Evolutionary conservation across 2,329 filamentous ascomycete species (phyloP), one percentile per base, ranked within the genome.

Genomic region (Monosporascus sp.): DNA sequence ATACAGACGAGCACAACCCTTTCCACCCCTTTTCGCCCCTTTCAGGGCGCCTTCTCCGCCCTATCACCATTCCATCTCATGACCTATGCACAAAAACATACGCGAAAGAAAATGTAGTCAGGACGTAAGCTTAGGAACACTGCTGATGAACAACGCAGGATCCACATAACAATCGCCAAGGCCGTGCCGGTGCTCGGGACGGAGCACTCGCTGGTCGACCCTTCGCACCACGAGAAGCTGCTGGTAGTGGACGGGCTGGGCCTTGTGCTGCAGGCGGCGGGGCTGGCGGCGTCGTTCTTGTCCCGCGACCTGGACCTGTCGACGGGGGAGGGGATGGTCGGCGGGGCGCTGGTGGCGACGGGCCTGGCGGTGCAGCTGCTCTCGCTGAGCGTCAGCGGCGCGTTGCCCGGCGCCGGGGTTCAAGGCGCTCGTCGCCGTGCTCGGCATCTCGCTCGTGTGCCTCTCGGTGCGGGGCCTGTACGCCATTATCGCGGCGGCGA

Each of bases 201-300:
- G 8, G 63, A 68, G 44, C 63, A 68, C 54, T 64, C 68, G 15
- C 52, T 63, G 37, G 58, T 70, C 41, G 46, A 55, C 3, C 55
- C 63, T 5, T 47, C 52, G 20, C 50, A 56, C 22, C 65, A 67
- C 51, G 44, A 59, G 44, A 53, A 52, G 6, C 48, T 67, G 24
- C 60, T 66, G n/a, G 61, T 59, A 25, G 52, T 62, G 9, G 65
- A 69, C 50, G 49, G 55, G 37, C 48, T 61, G 38, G 58, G 61
- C 31, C 60, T 68, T 9, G 24, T 59, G 27, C 47, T 68, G 7
- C 66, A 70, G 44, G 41, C 61, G 37, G 47, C 58, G 31, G 68
- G 66, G 18, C 58, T 69, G 20, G 56, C 57, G 14, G 37, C 68
- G 15, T 54, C 64, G 38, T 67, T 69, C 54, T 60, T 55, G 7